phyloP scores from a whole-genome alignment of 2,329 filamentous ascomycete genomes.

The Ilyonectria destructans region DNA sequence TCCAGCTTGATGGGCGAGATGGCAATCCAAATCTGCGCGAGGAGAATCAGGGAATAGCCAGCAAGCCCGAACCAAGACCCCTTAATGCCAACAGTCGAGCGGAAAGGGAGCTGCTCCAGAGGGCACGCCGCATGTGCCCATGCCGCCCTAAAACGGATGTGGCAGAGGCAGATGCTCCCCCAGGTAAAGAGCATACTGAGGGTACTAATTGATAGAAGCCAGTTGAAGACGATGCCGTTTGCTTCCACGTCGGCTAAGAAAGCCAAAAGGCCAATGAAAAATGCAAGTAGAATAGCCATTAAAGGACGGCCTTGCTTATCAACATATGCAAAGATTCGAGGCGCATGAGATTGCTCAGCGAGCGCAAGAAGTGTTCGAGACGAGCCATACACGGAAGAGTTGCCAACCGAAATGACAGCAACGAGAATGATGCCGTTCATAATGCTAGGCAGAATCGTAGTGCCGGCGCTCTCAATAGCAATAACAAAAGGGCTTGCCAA shows the following conservation, averaged over 20 bases:
- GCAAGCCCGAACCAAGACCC: constrained; percentile 88
- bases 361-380: neutral
- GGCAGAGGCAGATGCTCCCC: constrained; percentile 79
- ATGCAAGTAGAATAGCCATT: constrained; percentile 63
- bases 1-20: constrained; percentile 75
- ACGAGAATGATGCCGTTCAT: constrained; percentile 97
- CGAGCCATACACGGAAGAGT: constrained; percentile 91
- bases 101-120: constrained; percentile 84
- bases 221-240: neutral
- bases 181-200: constrained; percentile 74
- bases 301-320: neutral
- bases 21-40: constrained; percentile 90
- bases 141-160: constrained; percentile 89
- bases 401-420: constrained; percentile 91
- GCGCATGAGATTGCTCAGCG: constrained; percentile 73
- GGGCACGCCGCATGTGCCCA: constrained; percentile 79
- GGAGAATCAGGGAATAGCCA: constrained; percentile 83
- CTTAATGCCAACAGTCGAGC: constrained; percentile 82
- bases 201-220: constrained; percentile 79
- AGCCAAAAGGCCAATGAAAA: constrained; percentile 55
- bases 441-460: constrained; percentile 83
- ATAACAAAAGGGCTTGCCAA: constrained; percentile 93
- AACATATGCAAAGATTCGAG: constrained; percentile 1
- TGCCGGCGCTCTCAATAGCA: constrained; percentile 87
- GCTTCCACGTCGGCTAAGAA: neutral